These are phyloP conservation scores for Diaporthe sp. DNA, from an alignment of 2,329 filamentous ascomycete genomes.

Conservation along the genomic window DNA sequence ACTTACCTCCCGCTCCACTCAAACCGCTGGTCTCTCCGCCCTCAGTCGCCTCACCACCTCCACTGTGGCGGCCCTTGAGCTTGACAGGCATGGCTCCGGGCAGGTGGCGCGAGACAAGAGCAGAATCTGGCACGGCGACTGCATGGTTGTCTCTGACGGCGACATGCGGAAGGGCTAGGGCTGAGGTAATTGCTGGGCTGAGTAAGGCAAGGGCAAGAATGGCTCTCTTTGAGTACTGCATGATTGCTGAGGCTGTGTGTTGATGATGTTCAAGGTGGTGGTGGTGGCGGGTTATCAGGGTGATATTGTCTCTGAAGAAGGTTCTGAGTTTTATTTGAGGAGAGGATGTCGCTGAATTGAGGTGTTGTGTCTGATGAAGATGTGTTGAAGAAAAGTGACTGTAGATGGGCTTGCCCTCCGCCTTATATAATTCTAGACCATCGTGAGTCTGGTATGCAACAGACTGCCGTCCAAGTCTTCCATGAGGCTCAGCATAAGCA, in stretches of 20 bases:
- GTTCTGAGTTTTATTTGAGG: background rate
- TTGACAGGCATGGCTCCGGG: slow-evolving; percentile 12
- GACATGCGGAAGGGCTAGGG: slow-evolving; percentile 8
- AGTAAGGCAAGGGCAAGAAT: slow-evolving; percentile 31
- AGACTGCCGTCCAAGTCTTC: no score
- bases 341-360: background rate
- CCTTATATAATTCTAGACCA: background rate
- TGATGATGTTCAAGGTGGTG: background rate
- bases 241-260: background rate
- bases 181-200: slow-evolving; percentile 33
- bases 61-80: background rate
- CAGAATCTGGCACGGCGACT: background rate
- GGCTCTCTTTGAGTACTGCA: slow-evolving; percentile 32
- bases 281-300: background rate
- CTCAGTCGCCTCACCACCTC: background rate
- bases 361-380: background rate
- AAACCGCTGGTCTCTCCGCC: background rate
- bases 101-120: background rate
- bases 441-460: background rate
- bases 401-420: background rate
- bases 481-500: background rate
- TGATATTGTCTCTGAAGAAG: background rate
- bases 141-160: slow-evolving; percentile 5
- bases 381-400: background rate
- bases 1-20: background rate